Conservation (phyloP, 768 basidiomycete genomes). For the Psilocybe tampanensis region DNA sequence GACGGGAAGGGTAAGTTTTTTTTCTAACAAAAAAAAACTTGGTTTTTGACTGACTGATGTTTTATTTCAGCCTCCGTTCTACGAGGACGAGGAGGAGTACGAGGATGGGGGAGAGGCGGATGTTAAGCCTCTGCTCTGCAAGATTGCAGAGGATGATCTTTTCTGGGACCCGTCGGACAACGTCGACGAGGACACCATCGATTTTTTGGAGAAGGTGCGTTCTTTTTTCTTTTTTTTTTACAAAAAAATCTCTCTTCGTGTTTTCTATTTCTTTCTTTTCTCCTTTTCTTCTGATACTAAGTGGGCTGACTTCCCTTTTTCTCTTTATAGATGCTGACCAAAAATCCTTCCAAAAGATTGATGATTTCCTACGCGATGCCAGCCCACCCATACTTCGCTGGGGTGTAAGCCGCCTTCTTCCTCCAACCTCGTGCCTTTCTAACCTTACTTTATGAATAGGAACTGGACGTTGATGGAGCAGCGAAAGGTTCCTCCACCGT, state of each 20-base stretch:
- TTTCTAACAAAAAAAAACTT: background rate
- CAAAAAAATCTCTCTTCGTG: too few species aligned
- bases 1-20: constrained; percentile 47
- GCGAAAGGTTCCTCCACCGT: constrained; percentile 24
- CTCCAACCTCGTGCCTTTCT: background rate
- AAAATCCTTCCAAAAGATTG: constrained; percentile 28
- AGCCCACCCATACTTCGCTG: constrained; percentile 32
- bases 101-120: constrained; percentile 15
- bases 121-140: constrained; percentile 14
- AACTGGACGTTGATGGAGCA: constrained; percentile 29
- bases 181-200: constrained; percentile 25
- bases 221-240: background rate
- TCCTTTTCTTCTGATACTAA: background rate
- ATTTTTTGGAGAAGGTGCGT: constrained; percentile 27
- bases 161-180: constrained; percentile 25
- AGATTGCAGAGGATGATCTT: constrained; percentile 26
- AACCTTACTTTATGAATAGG: constrained; percentile 9
- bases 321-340: constrained; percentile 26
- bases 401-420: constrained; percentile 23
- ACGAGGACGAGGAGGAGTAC: constrained; percentile 20
- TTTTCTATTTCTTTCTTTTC: background rate
- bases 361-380: constrained; percentile 28
- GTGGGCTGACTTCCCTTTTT: background rate
- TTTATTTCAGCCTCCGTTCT: constrained; percentile 25
- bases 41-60: background rate